Conservation (phyloP, 2,329 filamentous ascomycete species). For the Apiospora sp. region DNA sequence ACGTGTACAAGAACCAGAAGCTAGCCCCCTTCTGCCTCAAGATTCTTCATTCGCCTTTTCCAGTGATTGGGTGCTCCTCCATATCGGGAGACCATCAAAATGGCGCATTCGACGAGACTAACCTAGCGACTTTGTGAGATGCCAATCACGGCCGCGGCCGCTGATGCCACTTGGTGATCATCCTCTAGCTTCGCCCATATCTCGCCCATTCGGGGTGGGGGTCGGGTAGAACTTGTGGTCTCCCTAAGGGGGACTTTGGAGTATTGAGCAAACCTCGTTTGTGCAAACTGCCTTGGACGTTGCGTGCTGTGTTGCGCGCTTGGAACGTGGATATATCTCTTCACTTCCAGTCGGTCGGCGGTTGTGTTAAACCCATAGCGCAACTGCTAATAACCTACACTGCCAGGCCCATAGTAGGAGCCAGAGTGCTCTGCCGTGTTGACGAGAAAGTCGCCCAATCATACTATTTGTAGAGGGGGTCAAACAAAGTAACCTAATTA, state of each 20-base stretch:
- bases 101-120: slow-evolving; percentile 5
- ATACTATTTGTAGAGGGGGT: not conserved
- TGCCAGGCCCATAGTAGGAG: not conserved
- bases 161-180: slow-evolving; percentile 15
- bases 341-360: not conserved
- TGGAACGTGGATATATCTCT: not conserved
- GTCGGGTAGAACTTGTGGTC: not conserved
- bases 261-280: not conserved
- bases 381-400: slow-evolving; percentile 1
- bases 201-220: not conserved
- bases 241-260: not conserved
- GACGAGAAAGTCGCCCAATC: not conserved
- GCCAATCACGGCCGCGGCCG: slow-evolving; percentile 7
- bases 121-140: slow-evolving; percentile 1
- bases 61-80: not conserved
- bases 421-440: not conserved
- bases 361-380: not conserved
- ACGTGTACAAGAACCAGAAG: slow-evolving; percentile 2
- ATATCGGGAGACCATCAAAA: not conserved
- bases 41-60: not conserved
- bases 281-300: not conserved
- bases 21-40: not conserved
- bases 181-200: slow-evolving; percentile 10
- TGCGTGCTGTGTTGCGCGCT: not conserved
- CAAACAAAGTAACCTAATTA: slow-evolving; percentile 3